phyloP scores from a whole-genome alignment of 1,284 basidiomycete species.

The Leccinum subfulvum region DNA sequence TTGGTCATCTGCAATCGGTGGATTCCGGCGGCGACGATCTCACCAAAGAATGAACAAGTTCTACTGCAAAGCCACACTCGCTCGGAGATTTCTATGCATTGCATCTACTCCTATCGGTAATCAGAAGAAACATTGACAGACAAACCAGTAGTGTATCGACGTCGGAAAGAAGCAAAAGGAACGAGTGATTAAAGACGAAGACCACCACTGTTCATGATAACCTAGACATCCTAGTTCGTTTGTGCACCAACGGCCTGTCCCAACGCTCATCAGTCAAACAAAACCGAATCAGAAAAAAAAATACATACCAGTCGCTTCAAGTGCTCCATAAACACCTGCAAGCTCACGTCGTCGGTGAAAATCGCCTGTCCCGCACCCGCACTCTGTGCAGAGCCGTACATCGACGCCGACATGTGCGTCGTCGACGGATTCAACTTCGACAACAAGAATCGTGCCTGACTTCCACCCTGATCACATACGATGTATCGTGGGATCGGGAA shows the following conservation, averaged over 20 bases:
- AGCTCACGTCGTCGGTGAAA: constrained; percentile 98
- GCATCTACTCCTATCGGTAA: constrained; percentile 19
- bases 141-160: constrained; percentile 17
- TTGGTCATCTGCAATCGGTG: too few species aligned
- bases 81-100: constrained; percentile 13
- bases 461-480: constrained; percentile 96
- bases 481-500: constrained; percentile 98
- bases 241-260: constrained; percentile 68
- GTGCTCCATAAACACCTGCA: constrained; percentile 97
- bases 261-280: constrained; percentile 9
- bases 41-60: too few species aligned
- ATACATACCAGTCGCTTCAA: constrained; percentile 78
- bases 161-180: constrained; percentile 2
- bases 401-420: constrained; percentile 90
- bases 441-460: constrained; percentile 95
- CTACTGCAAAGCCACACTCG: neutral
- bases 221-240: constrained; percentile 47
- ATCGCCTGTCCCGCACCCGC: constrained; percentile 85
- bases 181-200: neutral
- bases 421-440: constrained; percentile 98
- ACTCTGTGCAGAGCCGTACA: constrained; percentile 73
- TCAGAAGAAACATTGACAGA: constrained; percentile 10
- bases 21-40: too few species aligned
- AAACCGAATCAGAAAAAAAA: neutral
- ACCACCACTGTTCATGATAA: neutral